Percentiles rank a stretch among this genome's conserved stretches.
These are phyloP conservation scores for Kockovaella imperatae DNA, from an alignment of 768 basidiomycete species.

Conservation along the genomic window DNA sequence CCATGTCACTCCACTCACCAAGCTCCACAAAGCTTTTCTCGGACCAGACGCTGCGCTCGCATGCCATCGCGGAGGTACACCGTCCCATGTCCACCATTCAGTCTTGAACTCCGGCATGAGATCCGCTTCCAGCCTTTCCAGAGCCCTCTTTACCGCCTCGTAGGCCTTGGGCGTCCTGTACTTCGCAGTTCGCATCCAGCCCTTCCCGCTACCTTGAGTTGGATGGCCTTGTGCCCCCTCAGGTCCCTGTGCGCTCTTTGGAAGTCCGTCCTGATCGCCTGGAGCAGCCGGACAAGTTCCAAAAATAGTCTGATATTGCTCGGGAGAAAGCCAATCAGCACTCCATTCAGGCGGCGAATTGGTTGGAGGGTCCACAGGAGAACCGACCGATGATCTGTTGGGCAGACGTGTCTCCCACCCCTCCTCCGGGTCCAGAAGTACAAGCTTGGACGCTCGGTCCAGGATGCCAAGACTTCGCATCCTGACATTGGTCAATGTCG, in stretches of 20 bases:
- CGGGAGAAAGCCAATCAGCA: not conserved
- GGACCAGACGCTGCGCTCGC: slow-evolving; percentile 6
- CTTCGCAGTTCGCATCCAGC: slow-evolving; percentile 24
- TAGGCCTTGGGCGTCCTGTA: slow-evolving; percentile 32
- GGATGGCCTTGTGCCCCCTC: not conserved
- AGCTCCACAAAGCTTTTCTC: slow-evolving; percentile 19
- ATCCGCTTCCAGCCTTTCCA: slow-evolving; percentile 25
- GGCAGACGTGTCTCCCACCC: slow-evolving; percentile 11
- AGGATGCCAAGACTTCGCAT: slow-evolving; percentile 25
- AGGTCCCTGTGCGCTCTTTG: not conserved
- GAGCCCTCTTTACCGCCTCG: slow-evolving; percentile 23
- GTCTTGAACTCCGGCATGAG: slow-evolving; percentile 23
- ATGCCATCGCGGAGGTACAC: slow-evolving; percentile 23
- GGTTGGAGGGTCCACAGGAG: not conserved
- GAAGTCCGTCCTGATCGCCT: not conserved
- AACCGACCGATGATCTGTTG: not conserved
- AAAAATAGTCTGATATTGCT: not conserved
- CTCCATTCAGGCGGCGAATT: not conserved
- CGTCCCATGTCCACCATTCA: slow-evolving; percentile 32
- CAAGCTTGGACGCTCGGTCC: slow-evolving; percentile 31
- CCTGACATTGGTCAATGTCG: slow-evolving; percentile 13
- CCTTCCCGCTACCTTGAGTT: not conserved
- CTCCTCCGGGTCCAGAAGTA: slow-evolving; percentile 28
- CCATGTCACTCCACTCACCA: slow-evolving; percentile 17
- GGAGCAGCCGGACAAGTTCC: not conserved